These are phyloP conservation scores for Amaranthus cruentus DNA, from an alignment of 148 eudicot genomes.

Conservation along the genomic window DNA sequence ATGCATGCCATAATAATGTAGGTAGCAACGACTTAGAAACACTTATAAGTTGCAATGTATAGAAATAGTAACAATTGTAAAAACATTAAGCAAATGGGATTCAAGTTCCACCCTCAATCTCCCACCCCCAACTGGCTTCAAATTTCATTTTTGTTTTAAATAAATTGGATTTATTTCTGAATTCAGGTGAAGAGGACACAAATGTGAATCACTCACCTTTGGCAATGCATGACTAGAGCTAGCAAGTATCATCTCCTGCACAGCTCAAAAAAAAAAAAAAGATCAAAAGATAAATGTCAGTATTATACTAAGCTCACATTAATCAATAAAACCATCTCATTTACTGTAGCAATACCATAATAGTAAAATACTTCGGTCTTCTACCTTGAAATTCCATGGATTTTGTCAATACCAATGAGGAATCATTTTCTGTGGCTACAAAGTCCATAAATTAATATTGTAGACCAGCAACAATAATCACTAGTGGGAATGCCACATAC, in stretches of 20 bases:
- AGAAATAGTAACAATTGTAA: neutral
- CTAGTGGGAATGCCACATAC: too few relatives aligned
- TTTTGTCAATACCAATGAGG: too few relatives aligned
- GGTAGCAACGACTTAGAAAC: slow-evolving; percentile 3
- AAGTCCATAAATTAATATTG: too few relatives aligned
- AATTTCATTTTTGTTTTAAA: neutral
- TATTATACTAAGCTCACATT: neutral
- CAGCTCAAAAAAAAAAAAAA: neutral
- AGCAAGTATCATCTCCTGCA: slow-evolving; percentile 69
- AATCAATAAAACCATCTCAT: neutral
- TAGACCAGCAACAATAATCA: too few relatives aligned
- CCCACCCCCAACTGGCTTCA: neutral
- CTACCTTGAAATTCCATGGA: too few relatives aligned
- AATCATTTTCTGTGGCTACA: too few relatives aligned
- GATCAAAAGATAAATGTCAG: neutral
- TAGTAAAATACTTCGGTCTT: neutral
- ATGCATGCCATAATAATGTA: neutral
- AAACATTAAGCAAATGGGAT: neutral
- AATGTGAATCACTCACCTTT: slow-evolving; percentile 39
- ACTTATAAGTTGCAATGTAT: neutral
- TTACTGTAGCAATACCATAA: neutral
- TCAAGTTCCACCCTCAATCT: neutral
- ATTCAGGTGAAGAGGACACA: neutral
- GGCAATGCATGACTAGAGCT: slow-evolving; percentile 37
- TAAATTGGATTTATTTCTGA: neutral